Evolutionary conservation across 2,329 filamentous ascomycete genomes (phyloP).

Genomic region (Diaporthe longicolla): DNA sequence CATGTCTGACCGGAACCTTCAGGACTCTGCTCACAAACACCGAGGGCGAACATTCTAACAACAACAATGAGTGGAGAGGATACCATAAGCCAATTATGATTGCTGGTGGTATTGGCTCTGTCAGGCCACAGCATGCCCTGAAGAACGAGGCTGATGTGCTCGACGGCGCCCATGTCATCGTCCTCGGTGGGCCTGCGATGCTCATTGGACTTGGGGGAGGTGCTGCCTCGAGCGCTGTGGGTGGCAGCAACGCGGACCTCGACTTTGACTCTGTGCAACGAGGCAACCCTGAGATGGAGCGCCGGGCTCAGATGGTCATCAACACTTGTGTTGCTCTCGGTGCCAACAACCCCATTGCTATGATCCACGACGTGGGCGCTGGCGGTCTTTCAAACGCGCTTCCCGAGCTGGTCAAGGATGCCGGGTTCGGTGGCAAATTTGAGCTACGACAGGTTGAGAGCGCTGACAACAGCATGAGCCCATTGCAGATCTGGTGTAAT

Average conservation of each 20-base stretch:
- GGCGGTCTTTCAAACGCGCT: conserved; percentile 84
- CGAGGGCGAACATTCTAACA: conserved; percentile 62
- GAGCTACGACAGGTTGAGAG: conserved; percentile 95
- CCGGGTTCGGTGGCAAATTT: conserved; percentile 90
- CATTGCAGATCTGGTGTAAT: conserved; percentile 97
- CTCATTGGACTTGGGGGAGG: conserved; percentile 96
- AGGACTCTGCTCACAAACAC: conserved; percentile 85
- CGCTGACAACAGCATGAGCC: conserved; percentile 92
- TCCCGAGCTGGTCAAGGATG: conserved; percentile 92
- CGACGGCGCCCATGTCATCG: conserved; percentile 90
- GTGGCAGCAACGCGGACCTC: conserved; percentile 87
- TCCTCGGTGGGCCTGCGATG: conserved; percentile 97
- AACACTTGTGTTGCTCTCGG: conserved; percentile 92
- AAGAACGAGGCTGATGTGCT: conserved; percentile 86
- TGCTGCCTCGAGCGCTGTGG: conserved; percentile 91
- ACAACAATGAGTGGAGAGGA: conserved; percentile 79
- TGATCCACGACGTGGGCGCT: conserved; percentile 98
- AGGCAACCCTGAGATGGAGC: conserved; percentile 96
- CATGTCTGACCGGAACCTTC: conserved; percentile 91
- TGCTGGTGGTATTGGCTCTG: conserved; percentile 93
- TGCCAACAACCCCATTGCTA: conserved; percentile 88
- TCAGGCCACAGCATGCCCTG: conserved; percentile 89
- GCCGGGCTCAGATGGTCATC: conserved; percentile 97
- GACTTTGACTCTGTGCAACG: conserved; percentile 98
- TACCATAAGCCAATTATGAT: conserved; percentile 99